These are phyloP conservation scores for Umbelopsis sp. DNA, from an alignment of 371 early-diverging fungal species.

Conservation along the genomic window DNA sequence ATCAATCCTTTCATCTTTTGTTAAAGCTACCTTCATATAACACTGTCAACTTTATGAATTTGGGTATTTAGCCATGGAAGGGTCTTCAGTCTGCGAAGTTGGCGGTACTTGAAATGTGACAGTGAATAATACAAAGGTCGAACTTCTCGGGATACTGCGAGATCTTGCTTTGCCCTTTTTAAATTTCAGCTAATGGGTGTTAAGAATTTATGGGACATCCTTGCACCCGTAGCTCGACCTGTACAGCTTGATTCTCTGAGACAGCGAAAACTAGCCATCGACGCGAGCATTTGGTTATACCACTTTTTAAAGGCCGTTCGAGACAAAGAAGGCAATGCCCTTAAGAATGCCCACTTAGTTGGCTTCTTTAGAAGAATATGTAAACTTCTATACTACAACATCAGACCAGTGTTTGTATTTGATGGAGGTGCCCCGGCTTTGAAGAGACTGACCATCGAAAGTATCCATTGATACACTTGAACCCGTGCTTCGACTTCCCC, in stretches of 20 bases:
- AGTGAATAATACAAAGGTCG: neutral
- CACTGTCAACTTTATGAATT: no score
- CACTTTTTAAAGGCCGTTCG: constrained; percentile 94
- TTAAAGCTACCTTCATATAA: neutral
- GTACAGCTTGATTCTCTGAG: constrained; percentile 78
- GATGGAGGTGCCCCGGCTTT: constrained; percentile 90
- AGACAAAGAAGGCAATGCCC: constrained; percentile 81
- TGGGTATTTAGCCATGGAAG: no score
- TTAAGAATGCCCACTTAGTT: constrained; percentile 85
- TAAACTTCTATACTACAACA: constrained; percentile 90
- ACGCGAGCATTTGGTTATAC: constrained; percentile 97
- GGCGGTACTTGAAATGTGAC: constrained; percentile 1
- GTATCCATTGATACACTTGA: constrained; percentile 21
- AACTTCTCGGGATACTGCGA: neutral
- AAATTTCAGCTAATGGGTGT: constrained; percentile 82
- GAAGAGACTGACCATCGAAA: constrained; percentile 80
- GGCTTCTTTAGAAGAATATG: constrained; percentile 94
- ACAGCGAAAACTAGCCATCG: constrained; percentile 83
- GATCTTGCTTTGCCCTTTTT: neutral
- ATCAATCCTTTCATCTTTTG: neutral
- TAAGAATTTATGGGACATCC: constrained; percentile 91
- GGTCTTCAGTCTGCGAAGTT: neutral
- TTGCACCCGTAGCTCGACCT: constrained; percentile 82
- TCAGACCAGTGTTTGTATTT: constrained; percentile 95
- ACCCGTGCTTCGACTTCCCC: neutral